Conservation (phyloP, 768 basidiomycete species). For the Boletus eberwhitei region DNA sequence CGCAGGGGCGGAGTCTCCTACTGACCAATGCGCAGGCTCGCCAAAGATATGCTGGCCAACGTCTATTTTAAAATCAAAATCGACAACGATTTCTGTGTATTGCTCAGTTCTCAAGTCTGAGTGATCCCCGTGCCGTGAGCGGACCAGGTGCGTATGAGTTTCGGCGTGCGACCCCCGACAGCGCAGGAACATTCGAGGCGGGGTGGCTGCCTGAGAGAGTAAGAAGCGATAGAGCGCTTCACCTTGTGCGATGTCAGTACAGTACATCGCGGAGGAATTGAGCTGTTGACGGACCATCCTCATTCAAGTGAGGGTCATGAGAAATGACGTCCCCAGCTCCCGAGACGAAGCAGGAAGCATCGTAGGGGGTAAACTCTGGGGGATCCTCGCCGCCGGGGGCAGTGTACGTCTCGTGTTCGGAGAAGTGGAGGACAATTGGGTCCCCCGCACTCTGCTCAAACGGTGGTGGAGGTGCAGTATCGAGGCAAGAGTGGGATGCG, state of each 20-base stretch:
- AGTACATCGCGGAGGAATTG: not conserved
- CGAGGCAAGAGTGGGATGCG: not conserved
- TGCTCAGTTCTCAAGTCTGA: conserved; percentile 39
- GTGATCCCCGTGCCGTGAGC: conserved; percentile 34
- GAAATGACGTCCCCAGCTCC: conserved; percentile 54
- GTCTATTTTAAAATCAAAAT: conserved; percentile 70
- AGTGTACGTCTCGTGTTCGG: conserved; percentile 18
- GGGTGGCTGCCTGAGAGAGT: conserved; percentile 47
- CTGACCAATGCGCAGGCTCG: conserved; percentile 52
- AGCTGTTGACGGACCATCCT: conserved; percentile 45
- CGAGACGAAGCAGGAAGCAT: conserved; percentile 55
- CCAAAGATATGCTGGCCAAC: conserved; percentile 41
- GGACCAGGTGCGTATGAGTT: conserved; percentile 45
- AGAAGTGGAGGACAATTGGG: conserved; percentile 23
- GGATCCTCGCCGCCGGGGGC: conserved; percentile 46
- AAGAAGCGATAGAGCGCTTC: conserved; percentile 75
- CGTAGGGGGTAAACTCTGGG: conserved; percentile 59
- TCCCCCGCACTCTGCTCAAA: conserved; percentile 29
- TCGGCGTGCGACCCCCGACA: conserved; percentile 58
- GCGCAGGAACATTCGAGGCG: conserved; percentile 46
- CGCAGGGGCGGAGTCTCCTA: conserved; percentile 59
- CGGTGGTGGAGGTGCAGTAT: conserved; percentile 16
- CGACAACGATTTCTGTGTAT: conserved; percentile 58
- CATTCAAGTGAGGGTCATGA: conserved; percentile 67
- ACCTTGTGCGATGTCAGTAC: conserved; percentile 36